Evolutionary conservation across 352 stramenopile species (phyloP).

Genomic region (Pythium myriotylum): DNA sequence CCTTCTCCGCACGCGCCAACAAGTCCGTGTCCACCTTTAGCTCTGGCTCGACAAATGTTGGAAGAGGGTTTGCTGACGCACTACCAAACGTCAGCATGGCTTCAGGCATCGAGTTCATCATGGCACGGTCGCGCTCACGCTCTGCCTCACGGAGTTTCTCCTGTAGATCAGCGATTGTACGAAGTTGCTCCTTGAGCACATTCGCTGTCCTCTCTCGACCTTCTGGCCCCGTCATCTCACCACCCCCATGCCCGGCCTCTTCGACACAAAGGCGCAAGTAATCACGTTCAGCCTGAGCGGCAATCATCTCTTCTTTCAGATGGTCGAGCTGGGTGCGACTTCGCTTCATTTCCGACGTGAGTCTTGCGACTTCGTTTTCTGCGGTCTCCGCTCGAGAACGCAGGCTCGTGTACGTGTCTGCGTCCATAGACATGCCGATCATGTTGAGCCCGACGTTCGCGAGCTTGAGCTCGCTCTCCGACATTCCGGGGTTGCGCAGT

Average conservation of each 20-base stretch:
- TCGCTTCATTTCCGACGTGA: slow-evolving; percentile 79
- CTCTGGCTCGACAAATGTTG: slow-evolving; percentile 43
- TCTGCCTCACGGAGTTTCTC: slow-evolving; percentile 74
- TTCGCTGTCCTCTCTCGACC: slow-evolving; percentile 64
- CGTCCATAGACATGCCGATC: slow-evolving; percentile 69
- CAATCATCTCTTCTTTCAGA: slow-evolving; percentile 88
- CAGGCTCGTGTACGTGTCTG: slow-evolving; percentile 78
- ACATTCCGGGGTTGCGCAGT: slow-evolving; percentile 78
- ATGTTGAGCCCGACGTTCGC: slow-evolving; percentile 57
- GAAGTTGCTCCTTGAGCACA: slow-evolving; percentile 77
- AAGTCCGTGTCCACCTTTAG: slow-evolving; percentile 67
- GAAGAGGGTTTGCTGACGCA: slow-evolving; percentile 22
- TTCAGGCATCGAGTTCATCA: slow-evolving; percentile 41
- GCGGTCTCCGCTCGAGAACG: slow-evolving; percentile 74
- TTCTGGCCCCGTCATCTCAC: slow-evolving; percentile 11
- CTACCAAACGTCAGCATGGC: slow-evolving; percentile 20
- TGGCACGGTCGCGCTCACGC: slow-evolving; percentile 60
- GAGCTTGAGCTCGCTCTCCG: slow-evolving; percentile 78
- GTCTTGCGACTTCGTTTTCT: slow-evolving; percentile 74
- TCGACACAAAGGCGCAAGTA: slow-evolving; percentile 75
- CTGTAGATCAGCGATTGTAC: slow-evolving; percentile 78
- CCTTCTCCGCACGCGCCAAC: slow-evolving; percentile 68
- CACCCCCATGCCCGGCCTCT: slow-evolving; percentile 33
- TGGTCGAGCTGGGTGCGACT: slow-evolving; percentile 76
- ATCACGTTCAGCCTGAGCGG: slow-evolving; percentile 80